These are phyloP conservation scores for Cladosporium sp. DNA, from an alignment of 2,329 filamentous ascomycete species.

Conservation along the genomic window DNA sequence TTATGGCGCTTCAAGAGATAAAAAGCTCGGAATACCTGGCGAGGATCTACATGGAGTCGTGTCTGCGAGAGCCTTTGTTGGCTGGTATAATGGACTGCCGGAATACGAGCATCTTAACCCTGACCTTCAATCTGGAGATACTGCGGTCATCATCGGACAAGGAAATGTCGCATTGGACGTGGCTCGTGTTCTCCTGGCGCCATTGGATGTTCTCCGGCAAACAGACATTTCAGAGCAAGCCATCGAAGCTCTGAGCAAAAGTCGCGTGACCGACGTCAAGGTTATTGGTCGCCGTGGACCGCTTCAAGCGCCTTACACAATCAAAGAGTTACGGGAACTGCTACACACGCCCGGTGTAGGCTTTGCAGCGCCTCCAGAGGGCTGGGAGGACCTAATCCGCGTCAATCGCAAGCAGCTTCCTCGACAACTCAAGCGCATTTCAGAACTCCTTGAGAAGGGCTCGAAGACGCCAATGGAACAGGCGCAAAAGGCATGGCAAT, in stretches of 20 bases:
- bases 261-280: conserved; percentile 74
- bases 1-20: conserved; percentile 87
- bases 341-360: conserved; percentile 71
- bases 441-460: conserved; percentile 78
- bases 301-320: conserved; percentile 82
- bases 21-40: conserved; percentile 73
- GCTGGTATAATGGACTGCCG: conserved; percentile 97
- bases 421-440: conserved; percentile 72
- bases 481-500: conserved; percentile 70
- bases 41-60: conserved; percentile 77
- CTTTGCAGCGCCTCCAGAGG: conserved; percentile 59
- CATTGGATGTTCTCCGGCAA: conserved; percentile 69
- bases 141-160: conserved; percentile 87
- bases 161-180: conserved; percentile 96
- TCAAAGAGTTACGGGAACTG: conserved; percentile 89
- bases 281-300: conserved; percentile 89
- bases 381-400: conserved; percentile 34
- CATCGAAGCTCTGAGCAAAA: conserved; percentile 69
- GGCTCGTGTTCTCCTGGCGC: conserved; percentile 78
- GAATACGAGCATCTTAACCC: conserved; percentile 74
- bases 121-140: conserved; percentile 71
- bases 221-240: conserved; percentile 91
- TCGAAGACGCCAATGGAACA: conserved; percentile 53
- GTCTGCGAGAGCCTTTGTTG: conserved; percentile 90
- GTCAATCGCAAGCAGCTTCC: conserved; percentile 68